A percentile compares a stretch with the other conserved stretches of the same genome.
Conservation (phyloP, 1,139 yeast genomes). For the Pichia sp. region DNA sequence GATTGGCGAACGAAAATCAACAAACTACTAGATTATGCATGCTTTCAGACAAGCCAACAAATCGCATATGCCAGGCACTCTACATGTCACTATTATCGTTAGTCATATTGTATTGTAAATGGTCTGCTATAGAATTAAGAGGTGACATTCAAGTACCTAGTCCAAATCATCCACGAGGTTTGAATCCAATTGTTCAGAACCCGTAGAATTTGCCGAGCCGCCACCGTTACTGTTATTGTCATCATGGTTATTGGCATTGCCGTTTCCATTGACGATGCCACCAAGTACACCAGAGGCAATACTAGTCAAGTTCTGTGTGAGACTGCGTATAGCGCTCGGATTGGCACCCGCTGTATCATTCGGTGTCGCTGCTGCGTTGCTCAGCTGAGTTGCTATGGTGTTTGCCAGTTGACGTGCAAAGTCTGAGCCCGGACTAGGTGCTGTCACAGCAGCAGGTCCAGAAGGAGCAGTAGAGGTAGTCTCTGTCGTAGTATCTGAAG, state of each 20-base stretch:
- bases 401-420: slow-evolving; percentile 8
- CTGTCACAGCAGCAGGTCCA: not conserved
- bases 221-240: not conserved
- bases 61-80: no score
- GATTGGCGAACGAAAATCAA: no score
- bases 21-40: no score
- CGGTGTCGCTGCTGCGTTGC: slow-evolving; percentile 4
- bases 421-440: no score
- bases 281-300: slow-evolving; percentile 7
- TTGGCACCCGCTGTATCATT: not conserved
- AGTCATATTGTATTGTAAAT: no score
- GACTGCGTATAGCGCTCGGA: slow-evolving; percentile 3
- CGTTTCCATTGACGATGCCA: slow-evolving; percentile 3
- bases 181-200: not conserved
- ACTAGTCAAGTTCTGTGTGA: slow-evolving; percentile 3
- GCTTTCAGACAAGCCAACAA: no score
- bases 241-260: not conserved
- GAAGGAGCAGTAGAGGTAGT: not conserved
- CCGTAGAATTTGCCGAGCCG: no score
- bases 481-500: not conserved
- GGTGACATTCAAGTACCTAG: no score
- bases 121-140: no score
- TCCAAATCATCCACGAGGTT: slow-evolving; percentile 9
- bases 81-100: no score
- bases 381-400: slow-evolving; percentile 7